Evolutionary conservation across 495 filamentous ascomycete species (phyloP), one percentile per base, ranked within the genome.

Genomic region (Neurospora tetraspora): DNA sequence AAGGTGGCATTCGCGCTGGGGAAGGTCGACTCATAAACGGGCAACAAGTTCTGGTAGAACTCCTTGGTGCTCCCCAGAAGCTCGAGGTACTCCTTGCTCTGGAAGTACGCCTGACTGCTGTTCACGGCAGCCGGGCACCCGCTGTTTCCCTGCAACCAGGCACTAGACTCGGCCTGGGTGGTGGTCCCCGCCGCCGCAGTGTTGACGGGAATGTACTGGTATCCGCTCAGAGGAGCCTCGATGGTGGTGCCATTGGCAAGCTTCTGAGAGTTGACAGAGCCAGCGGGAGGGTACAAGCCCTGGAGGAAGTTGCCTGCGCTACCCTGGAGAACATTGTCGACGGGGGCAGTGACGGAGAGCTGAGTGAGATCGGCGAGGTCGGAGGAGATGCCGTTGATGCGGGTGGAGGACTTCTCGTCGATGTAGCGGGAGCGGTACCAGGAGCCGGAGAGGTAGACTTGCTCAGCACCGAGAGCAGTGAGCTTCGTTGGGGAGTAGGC

Each of bases 221-320:
- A 95, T 39, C 93, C 92, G 39, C 83, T 81, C 40, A 95, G 77
- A 2, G 93, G 93, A 45, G 84, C 82, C 5, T 85, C 77, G 23
- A 88, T 78, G n/a, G 74, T 76, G 34, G 85, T 85, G 70, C 87
- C 87, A 81, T 94, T 90, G 36, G 90, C 87, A 6, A 94, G 82
- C 65, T 80, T 83, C 68, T 85, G 83, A 31, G 81, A 76, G 23
- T 84, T 80, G 68, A 78, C 80, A 14, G 78, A 31, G 37, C 88
- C 88, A 27, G 88, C 83, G 4, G 93, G 92, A 18, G 93, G 93
- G 77, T 96, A 97, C 10, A 96, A 83, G 10, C 91, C 93, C 82
- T 94, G 92, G 77, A 95, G 85, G 77, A 95, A 96, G 7, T 89
- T 91, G 75, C 90, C 85, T 2, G 91, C 91, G 5, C 91, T 91